Evolutionary conservation across 495 filamentous ascomycete species (phyloP).

Genomic region (Annulohypoxylon bovei): DNA sequence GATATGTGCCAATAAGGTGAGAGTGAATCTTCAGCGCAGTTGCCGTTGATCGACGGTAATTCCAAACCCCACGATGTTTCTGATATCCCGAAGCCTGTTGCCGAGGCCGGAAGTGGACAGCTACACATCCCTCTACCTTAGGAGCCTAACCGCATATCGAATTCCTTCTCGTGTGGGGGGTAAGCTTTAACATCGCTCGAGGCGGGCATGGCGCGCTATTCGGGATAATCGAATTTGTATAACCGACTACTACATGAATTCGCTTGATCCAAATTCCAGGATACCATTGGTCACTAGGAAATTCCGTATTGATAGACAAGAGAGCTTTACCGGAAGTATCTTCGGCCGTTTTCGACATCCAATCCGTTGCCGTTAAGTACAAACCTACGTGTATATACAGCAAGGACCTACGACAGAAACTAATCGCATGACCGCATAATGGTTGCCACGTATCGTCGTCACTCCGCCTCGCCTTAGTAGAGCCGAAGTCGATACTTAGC

Average conservation of each 20-base stretch:
- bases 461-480: constrained; percentile 14
- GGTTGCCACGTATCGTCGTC: constrained; percentile 35
- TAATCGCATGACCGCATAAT: constrained; percentile 38
- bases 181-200: not conserved
- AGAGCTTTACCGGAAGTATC: not conserved
- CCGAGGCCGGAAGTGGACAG: constrained; percentile 3
- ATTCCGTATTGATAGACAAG: constrained; percentile 1
- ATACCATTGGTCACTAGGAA: constrained; percentile 2
- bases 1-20: not conserved
- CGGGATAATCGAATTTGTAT: not conserved
- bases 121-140: not conserved
- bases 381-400: not conserved
- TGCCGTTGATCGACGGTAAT: not conserved
- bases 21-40: not conserved
- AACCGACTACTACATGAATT: not conserved
- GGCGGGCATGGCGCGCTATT: constrained; percentile 6
- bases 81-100: not conserved
- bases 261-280: not conserved
- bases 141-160: no score
- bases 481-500: constrained; percentile 11
- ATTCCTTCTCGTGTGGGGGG: not conserved
- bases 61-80: not conserved
- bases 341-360: not conserved
- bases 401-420: constrained; percentile 21
- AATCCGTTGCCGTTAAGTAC: not conserved